These are phyloP conservation scores for Eremothecium cymbalariae DNA, from an alignment of 1,139 yeast species.

Conservation along the genomic window DNA sequence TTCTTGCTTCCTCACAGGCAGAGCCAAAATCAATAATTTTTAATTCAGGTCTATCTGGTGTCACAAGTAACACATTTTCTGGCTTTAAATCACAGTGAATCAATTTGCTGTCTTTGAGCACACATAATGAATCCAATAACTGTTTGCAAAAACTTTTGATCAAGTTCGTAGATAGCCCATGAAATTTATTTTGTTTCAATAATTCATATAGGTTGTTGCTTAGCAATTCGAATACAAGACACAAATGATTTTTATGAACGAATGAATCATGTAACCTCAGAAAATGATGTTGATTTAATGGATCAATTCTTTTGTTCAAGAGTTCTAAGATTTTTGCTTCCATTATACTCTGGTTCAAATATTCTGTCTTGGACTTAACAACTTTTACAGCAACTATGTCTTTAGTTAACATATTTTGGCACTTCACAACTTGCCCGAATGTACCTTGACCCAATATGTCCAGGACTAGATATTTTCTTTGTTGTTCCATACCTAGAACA, in stretches of 20 bases:
- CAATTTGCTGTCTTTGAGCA: slow-evolving; percentile 72
- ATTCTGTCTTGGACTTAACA: slow-evolving; percentile 86
- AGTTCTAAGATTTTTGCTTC: slow-evolving; percentile 84
- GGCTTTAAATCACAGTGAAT: slow-evolving; percentile 97
- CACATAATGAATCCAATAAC: slow-evolving; percentile 68
- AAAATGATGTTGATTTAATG: slow-evolving; percentile 62
- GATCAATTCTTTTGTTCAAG: slow-evolving; percentile 63
- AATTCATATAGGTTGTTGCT: slow-evolving; percentile 86
- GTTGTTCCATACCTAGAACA: slow-evolving; percentile 80
- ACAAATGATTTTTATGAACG: slow-evolving; percentile 85
- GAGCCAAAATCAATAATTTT: slow-evolving; percentile 96
- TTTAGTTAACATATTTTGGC: slow-evolving; percentile 83
- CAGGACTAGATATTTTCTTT: slow-evolving; percentile 75
- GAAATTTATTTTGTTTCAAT: slow-evolving; percentile 86
- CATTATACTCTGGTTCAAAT: slow-evolving; percentile 81
- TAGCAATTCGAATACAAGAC: slow-evolving; percentile 83
- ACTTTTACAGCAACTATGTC: slow-evolving; percentile 92
- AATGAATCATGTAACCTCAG: slow-evolving; percentile 78
- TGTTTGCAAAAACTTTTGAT: slow-evolving; percentile 76
- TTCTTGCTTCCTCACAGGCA: slow-evolving; percentile 87
- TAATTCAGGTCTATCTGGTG: slow-evolving; percentile 78
- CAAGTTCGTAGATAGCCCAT: slow-evolving; percentile 75
- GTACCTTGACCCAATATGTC: slow-evolving; percentile 95
- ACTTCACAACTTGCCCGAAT: slow-evolving; percentile 96
- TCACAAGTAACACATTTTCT: slow-evolving; percentile 77